Conservation (phyloP, 345 rosid species). For the Hirschfeldia incana region DNA sequence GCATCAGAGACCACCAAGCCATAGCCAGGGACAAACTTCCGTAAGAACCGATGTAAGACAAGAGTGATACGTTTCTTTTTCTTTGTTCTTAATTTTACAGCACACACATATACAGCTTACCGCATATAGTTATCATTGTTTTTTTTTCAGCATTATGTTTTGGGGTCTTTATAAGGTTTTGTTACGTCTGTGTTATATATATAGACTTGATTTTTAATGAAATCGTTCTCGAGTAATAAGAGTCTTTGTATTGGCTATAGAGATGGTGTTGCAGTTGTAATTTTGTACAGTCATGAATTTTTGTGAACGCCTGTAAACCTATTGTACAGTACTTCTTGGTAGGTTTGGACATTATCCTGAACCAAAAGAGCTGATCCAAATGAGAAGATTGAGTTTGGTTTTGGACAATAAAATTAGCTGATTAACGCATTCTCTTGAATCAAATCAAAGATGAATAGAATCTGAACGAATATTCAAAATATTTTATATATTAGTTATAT, state of each 20-base stretch:
- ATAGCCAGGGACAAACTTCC: slow-evolving; percentile 20
- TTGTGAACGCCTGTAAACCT: not conserved
- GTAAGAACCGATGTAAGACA: slow-evolving; percentile 18
- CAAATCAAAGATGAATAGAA: not conserved
- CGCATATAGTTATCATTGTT: not conserved
- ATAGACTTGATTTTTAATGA: not conserved
- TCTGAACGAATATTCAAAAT: not conserved
- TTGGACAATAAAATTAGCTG: not conserved
- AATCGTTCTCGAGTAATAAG: not conserved
- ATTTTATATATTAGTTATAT: not conserved
- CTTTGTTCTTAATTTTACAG: slow-evolving; percentile 12
- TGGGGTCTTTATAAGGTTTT: slow-evolving; percentile 9
- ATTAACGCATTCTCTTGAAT: not conserved
- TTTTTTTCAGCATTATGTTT: not conserved
- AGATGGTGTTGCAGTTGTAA: slow-evolving; percentile 1
- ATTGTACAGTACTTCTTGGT: not conserved
- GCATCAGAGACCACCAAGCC: slow-evolving; percentile 24
- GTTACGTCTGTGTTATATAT: not conserved
- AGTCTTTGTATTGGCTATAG: not conserved
- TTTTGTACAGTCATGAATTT: slow-evolving; percentile 1
- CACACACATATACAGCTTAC: slow-evolving; percentile 2
- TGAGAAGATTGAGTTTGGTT: not conserved
- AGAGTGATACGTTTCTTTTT: slow-evolving; percentile 12
- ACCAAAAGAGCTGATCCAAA: not conserved
- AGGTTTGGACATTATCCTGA: not conserved